Evolutionary conservation across 2,329 filamentous ascomycete genomes (phyloP).

Genomic region (Cadophora sp.): DNA sequence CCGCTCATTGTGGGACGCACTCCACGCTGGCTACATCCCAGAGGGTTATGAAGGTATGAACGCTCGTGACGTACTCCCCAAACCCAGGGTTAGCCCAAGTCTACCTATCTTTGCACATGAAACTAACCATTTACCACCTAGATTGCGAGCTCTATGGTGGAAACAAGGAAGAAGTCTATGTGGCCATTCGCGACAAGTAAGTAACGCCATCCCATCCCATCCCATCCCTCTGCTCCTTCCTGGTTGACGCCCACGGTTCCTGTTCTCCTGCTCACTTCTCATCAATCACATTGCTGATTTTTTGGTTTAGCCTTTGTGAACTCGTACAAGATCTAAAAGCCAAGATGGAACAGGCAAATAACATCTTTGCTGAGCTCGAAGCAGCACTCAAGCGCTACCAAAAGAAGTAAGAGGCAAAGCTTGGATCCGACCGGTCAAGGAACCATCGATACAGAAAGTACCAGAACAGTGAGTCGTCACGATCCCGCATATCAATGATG

Average conservation of each 20-base stretch:
- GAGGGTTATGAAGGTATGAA: constrained; percentile 18
- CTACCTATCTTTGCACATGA: neutral
- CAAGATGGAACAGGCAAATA: constrained; percentile 14
- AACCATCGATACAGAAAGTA: neutral
- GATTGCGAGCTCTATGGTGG: constrained; percentile 17
- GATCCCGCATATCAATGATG: neutral
- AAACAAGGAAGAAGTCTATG: constrained; percentile 7
- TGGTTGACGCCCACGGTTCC: neutral
- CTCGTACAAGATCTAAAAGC: neutral
- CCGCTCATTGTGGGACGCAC: neutral
- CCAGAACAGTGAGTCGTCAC: neutral
- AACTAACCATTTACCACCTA: neutral
- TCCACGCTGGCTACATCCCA: constrained; percentile 9
- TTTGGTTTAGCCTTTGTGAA: constrained; percentile 1
- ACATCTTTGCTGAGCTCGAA: constrained; percentile 1
- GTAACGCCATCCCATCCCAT: no score
- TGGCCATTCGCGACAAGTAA: constrained; percentile 8
- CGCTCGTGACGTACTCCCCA: neutral
- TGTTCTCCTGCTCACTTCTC: neutral
- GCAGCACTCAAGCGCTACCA: constrained; percentile 2
- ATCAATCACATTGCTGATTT: neutral
- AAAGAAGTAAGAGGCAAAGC: constrained; percentile 1
- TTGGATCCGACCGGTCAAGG: constrained; percentile 1
- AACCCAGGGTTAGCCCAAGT: neutral
- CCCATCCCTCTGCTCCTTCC: neutral